A percentile compares a stretch with the other conserved stretches of the same genome.
phyloP scores from a whole-genome alignment of 2,329 filamentous ascomycete genomes.

The Endocalyx cinctus region DNA sequence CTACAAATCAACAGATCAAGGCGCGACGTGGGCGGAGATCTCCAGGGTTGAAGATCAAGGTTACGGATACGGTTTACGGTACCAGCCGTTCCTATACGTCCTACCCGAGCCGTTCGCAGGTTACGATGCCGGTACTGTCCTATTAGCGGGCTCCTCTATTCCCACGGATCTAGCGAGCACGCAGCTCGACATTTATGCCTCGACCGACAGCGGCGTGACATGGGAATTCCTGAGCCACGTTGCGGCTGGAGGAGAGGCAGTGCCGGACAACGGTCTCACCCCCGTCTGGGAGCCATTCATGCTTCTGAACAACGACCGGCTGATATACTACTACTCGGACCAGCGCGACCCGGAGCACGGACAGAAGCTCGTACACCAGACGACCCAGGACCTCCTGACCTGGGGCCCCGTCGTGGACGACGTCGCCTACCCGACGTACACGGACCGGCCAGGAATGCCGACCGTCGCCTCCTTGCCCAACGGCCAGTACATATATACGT shows the following conservation, averaged over 20 bases:
- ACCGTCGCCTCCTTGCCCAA: slow-evolving; percentile 52
- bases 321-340: slow-evolving; percentile 68
- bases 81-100: slow-evolving; percentile 65
- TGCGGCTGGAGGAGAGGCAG: slow-evolving; percentile 57
- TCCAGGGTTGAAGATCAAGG: slow-evolving; percentile 59
- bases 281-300: slow-evolving; percentile 73
- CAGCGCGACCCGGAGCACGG: slow-evolving; percentile 58
- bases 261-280: slow-evolving; percentile 59
- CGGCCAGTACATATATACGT: slow-evolving; percentile 54
- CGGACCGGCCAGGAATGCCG: slow-evolving; percentile 33
- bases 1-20: slow-evolving; percentile 47
- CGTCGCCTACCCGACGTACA: slow-evolving; percentile 45
- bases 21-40: slow-evolving; percentile 58
- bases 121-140: slow-evolving; percentile 58
- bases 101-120: slow-evolving; percentile 53
- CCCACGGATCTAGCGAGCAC: slow-evolving; percentile 56
- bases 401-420: slow-evolving; percentile 60
- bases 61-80: slow-evolving; percentile 61
- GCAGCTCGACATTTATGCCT: slow-evolving; percentile 66
- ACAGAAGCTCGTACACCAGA: slow-evolving; percentile 65
- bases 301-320: slow-evolving; percentile 49
- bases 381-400: slow-evolving; percentile 50
- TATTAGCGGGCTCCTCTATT: slow-evolving; percentile 58
- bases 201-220: slow-evolving; percentile 52
- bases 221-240: slow-evolving; percentile 67